Conservation (phyloP, 148 eudicot species). For the Camellia granthamiana region DNA sequence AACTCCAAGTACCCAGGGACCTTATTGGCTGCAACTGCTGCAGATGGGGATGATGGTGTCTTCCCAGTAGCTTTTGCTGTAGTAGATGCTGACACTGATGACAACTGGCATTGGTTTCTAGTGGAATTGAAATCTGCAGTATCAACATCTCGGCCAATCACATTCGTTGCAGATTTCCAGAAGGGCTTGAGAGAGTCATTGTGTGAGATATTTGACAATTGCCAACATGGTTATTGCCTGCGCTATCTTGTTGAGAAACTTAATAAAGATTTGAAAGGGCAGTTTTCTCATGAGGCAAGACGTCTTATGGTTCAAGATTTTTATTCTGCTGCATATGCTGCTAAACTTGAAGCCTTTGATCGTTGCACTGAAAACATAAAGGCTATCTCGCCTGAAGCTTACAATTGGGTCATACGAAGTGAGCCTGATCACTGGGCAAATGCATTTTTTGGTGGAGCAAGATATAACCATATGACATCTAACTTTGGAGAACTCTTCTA, state of each 20-base stretch:
- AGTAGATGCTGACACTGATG: conserved; percentile 42
- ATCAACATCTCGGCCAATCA: conserved; percentile 29
- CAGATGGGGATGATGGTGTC: conserved; percentile 50
- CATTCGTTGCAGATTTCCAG: conserved; percentile 53
- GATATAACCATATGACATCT: conserved; percentile 42
- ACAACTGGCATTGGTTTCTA: conserved; percentile 56
- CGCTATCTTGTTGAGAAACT: conserved; percentile 52
- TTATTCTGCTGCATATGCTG: conserved; percentile 51
- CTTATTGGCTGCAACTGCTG: conserved; percentile 44
- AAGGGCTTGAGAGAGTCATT: conserved; percentile 45
- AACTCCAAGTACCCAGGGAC: conserved; percentile 52
- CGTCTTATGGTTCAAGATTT: conserved; percentile 55
- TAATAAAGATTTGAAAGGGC: conserved; percentile 44
- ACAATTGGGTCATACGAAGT: conserved; percentile 47
- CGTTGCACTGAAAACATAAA: conserved; percentile 35
- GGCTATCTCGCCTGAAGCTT: conserved; percentile 51
- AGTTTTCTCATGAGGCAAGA: conserved; percentile 51
- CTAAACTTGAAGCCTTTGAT: conserved; percentile 39
- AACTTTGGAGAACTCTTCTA: conserved; percentile 45
- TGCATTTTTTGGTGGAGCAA: conserved; percentile 43
- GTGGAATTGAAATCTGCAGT: conserved; percentile 42
- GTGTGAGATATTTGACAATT: conserved; percentile 33
- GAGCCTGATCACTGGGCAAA: conserved; percentile 54
- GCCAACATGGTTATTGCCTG: conserved; percentile 46
- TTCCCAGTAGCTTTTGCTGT: conserved; percentile 53